These are phyloP conservation scores for Thozetella sp. DNA, from an alignment of 495 filamentous ascomycete genomes.

Conservation along the genomic window DNA sequence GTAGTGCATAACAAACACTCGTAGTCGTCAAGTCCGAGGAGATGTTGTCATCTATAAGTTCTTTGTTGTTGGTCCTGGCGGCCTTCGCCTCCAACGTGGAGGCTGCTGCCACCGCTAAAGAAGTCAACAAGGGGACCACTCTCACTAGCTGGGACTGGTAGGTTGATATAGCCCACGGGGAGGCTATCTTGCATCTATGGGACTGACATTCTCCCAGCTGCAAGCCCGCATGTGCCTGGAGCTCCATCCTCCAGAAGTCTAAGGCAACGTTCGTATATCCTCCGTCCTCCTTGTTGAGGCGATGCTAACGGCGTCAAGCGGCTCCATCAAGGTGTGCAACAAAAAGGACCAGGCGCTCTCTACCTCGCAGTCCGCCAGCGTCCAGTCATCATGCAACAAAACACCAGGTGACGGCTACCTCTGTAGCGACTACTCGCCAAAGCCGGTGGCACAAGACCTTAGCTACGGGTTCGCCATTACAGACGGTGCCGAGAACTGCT, in stretches of 20 bases:
- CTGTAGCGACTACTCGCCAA: constrained; percentile 13
- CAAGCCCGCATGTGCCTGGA: constrained; percentile 20
- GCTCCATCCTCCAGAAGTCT: constrained; percentile 5
- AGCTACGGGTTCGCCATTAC: constrained; percentile 16
- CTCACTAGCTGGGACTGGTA: constrained; percentile 19
- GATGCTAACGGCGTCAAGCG: neutral
- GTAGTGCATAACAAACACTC: too few relatives aligned
- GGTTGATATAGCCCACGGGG: neutral
- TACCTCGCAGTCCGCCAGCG: neutral
- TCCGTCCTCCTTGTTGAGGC: neutral
- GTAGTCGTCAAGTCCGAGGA: neutral
- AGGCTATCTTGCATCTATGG: neutral
- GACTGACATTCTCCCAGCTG: constrained; percentile 10
- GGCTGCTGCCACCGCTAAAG: neutral
- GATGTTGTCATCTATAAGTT: neutral
- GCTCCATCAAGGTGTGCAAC: constrained; percentile 6
- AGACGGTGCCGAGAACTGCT: constrained; percentile 18
- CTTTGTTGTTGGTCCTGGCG: neutral
- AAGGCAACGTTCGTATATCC: constrained; percentile 6
- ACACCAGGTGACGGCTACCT: constrained; percentile 14
- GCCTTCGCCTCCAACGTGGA: neutral
- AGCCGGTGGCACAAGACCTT: constrained; percentile 10
- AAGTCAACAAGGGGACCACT: constrained; percentile 1
- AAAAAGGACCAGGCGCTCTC: constrained; percentile 11
- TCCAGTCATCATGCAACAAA: constrained; percentile 5